These are phyloP conservation scores for Rhodotorula diobovata DNA, from an alignment of 768 basidiomycete species.

Conservation along the genomic window DNA sequence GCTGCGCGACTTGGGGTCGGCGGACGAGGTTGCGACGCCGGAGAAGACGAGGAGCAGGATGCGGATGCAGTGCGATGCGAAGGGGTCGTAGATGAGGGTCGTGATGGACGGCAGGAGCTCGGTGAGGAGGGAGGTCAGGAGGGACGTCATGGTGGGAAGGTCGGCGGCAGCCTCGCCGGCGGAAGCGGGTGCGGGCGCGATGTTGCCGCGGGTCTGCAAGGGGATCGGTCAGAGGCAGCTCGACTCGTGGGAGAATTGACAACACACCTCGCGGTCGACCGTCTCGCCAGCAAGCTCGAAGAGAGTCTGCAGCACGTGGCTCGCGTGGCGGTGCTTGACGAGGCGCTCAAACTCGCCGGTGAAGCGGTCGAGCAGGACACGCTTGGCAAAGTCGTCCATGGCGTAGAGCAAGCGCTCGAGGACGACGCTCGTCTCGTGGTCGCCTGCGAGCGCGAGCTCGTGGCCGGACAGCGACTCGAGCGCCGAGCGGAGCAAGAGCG, in stretches of 20 bases:
- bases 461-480: slow-evolving; percentile 78
- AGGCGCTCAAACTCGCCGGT: slow-evolving; percentile 68
- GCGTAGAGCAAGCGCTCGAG: slow-evolving; percentile 84
- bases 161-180: slow-evolving; percentile 11
- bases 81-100: slow-evolving; percentile 71
- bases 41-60: slow-evolving; percentile 72
- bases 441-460: slow-evolving; percentile 83
- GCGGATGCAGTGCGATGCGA: slow-evolving; percentile 84
- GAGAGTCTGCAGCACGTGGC: slow-evolving; percentile 38
- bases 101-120: slow-evolving; percentile 66
- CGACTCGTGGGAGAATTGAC: background rate
- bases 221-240: background rate
- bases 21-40: slow-evolving; percentile 48
- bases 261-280: slow-evolving; percentile 50
- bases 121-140: slow-evolving; percentile 50
- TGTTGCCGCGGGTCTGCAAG: slow-evolving; percentile 34
- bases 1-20: slow-evolving; percentile 44
- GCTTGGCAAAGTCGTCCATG: slow-evolving; percentile 92
- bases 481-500: slow-evolving; percentile 74
- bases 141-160: slow-evolving; percentile 48
- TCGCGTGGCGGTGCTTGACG: slow-evolving; percentile 33
- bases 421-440: slow-evolving; percentile 86
- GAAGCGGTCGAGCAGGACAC: slow-evolving; percentile 82
- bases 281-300: slow-evolving; percentile 46
- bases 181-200: slow-evolving; percentile 32